These are phyloP conservation scores for Cercospora citrullina DNA, from an alignment of 2,329 filamentous ascomycete species.

Conservation along the genomic window DNA sequence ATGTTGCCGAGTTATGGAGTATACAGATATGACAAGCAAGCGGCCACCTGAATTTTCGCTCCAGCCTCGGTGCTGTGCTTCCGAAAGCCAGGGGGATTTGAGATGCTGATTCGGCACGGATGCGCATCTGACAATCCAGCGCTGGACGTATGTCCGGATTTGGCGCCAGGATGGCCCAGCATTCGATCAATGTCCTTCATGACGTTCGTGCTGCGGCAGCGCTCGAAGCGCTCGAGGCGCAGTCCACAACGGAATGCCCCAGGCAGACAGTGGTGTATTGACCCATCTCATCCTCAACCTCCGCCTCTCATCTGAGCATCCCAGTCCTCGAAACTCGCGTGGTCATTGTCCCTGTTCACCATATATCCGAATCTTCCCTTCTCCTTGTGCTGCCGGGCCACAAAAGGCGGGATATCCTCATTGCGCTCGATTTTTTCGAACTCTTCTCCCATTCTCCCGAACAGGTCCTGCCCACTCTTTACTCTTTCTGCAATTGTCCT, in stretches of 20 bases:
- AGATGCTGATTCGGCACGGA: neutral
- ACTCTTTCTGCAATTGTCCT: conserved; percentile 54
- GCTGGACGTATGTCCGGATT: neutral
- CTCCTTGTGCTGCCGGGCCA: conserved; percentile 35
- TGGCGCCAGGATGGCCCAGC: no score
- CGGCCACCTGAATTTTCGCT: no score
- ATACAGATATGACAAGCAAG: no score
- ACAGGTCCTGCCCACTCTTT: conserved; percentile 56
- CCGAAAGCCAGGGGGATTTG: neutral
- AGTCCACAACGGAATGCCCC: neutral
- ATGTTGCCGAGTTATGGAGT: no score
- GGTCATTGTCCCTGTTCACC: conserved; percentile 42
- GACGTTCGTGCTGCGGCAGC: neutral
- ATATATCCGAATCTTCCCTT: conserved; percentile 41
- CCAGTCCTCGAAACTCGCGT: conserved; percentile 41
- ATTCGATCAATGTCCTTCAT: neutral
- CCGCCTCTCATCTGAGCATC: conserved; percentile 3
- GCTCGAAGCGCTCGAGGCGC: neutral
- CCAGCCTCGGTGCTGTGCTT: neutral
- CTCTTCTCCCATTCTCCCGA: conserved; percentile 53
- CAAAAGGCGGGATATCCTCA: conserved; percentile 52
- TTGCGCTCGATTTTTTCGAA: conserved; percentile 55
- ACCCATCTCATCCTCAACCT: neutral
- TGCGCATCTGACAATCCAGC: neutral
- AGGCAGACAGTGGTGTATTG: neutral